Evolutionary conservation across 108 stramenopile species (phyloP).

Genomic region (Skeletonema potamos): DNA sequence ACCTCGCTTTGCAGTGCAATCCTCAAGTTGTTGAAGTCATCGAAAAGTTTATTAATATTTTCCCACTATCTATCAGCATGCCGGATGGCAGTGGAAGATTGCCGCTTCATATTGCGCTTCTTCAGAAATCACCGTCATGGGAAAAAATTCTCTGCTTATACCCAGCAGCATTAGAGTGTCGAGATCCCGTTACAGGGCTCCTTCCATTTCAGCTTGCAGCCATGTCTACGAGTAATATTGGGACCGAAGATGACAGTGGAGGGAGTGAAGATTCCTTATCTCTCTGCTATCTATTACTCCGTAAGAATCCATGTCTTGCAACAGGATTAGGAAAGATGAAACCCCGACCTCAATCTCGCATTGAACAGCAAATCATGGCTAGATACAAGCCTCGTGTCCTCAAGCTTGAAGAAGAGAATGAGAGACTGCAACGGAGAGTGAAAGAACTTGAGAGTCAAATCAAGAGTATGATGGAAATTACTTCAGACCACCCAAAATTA

Average conservation of each 20-base stretch:
- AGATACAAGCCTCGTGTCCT: slow-evolving; percentile 21
- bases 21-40: slow-evolving; percentile 26
- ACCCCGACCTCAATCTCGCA: background rate
- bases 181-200: slow-evolving; percentile 43
- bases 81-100: slow-evolving; percentile 40
- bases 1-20: slow-evolving; percentile 26
- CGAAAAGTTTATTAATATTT: slow-evolving; percentile 28
- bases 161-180: slow-evolving; percentile 35
- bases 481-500: background rate
- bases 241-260: background rate
- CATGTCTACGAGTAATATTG: slow-evolving; percentile 12
- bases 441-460: slow-evolving; percentile 24
- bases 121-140: slow-evolving; percentile 39
- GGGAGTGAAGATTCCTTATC: slow-evolving; percentile 6
- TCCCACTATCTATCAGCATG: slow-evolving; percentile 25
- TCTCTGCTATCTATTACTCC: slow-evolving; percentile 25
- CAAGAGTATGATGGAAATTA: background rate
- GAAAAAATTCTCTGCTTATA: slow-evolving; percentile 14
- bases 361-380: slow-evolving; percentile 28
- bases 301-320: slow-evolving; percentile 38
- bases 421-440: slow-evolving; percentile 21
- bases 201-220: slow-evolving; percentile 47
- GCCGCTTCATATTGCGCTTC: slow-evolving; percentile 49
- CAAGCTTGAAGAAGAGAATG: slow-evolving; percentile 40
- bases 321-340: slow-evolving; percentile 24